Evolutionary conservation across 257 asterid species (phyloP).

Genomic region (Gentiana dahurica): DNA sequence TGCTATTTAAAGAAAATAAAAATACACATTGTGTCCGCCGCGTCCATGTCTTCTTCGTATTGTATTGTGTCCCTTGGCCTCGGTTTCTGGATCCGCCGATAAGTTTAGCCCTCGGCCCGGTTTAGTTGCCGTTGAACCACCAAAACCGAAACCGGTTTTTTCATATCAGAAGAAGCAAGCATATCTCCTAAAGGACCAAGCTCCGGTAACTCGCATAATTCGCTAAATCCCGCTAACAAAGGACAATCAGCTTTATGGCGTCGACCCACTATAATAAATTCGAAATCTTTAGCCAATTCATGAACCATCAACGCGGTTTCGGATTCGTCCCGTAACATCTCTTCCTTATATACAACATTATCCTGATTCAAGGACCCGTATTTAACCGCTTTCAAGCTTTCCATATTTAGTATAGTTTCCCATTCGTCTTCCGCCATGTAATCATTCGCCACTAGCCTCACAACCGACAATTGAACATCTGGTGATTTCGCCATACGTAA

Average conservation of each 20-base stretch:
- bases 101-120: background rate
- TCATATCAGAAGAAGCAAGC: conserved; percentile 47
- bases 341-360: conserved; percentile 8
- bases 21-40: too few relatives aligned
- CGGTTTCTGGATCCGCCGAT: background rate
- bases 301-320: conserved; percentile 14
- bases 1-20: too few relatives aligned
- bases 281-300: conserved; percentile 4
- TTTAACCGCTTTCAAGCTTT: conserved; percentile 5
- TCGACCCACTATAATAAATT: conserved; percentile 53
- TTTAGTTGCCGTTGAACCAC: conserved; percentile 58
- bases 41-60: too few relatives aligned
- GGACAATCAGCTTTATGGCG: conserved; percentile 47
- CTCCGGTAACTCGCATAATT: conserved; percentile 64
- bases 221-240: conserved; percentile 46
- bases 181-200: conserved; percentile 67
- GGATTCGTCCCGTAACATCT: conserved; percentile 13
- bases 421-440: conserved; percentile 8
- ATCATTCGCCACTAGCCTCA: conserved; percentile 3
- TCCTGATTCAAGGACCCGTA: background rate
- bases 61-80: too few relatives aligned
- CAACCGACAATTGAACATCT: conserved; percentile 8
- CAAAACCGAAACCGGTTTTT: conserved; percentile 44
- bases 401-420: conserved; percentile 13
- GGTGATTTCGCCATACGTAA: conserved; percentile 12